Evolutionary conservation across 257 asterid species (phyloP), one percentile per base, ranked within the genome.

Genomic region (Gynochthodes officinalis): DNA sequence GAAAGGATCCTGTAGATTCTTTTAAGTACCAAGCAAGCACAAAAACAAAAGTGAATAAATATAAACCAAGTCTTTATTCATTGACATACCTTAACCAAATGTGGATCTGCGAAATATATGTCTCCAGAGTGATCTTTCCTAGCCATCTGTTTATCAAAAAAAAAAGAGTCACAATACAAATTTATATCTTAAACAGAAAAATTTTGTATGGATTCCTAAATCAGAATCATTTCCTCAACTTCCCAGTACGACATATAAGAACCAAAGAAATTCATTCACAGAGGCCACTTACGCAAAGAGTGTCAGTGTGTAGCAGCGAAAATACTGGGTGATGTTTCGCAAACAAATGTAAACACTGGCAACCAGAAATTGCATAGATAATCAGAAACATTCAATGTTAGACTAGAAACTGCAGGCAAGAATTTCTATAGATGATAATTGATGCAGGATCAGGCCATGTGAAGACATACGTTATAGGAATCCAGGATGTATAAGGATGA

Each of bases 401-500:
- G 72, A 30, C 52, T 10, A 63, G 12, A 9, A 48, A 64, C 44
- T 67, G 43, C 65, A 30, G 30, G 78, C 69, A 60, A 67, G 67
- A 73, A 69, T 37, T n/a, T 52, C 49, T 5, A 48, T 39, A 73
- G 48, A 27, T 53, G 43, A n/a, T 55, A 65, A 74, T 33, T 54
- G 70, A 55, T 42, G 46, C 37, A 67, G 35, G 67, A 14, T 72
- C 64, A 72, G 58, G 37, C 35, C 60, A 37, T 25, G 23, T 33
- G 13, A 44, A 75, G 14, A 16, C 86, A 30, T 87, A 90, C 98
- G 90, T 89, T 61, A 90, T 90, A 4, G 98, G 98, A 59, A 92
- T 92, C 98, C 98, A 92, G 25, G 97, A 92, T 63, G 98, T 92
- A 75, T 92, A 92, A 69, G 98, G 98, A 87, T 92, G 98, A 78